Evolutionary conservation across 345 rosid species (phyloP).

Genomic region (Pseudoturritis turrita): DNA sequence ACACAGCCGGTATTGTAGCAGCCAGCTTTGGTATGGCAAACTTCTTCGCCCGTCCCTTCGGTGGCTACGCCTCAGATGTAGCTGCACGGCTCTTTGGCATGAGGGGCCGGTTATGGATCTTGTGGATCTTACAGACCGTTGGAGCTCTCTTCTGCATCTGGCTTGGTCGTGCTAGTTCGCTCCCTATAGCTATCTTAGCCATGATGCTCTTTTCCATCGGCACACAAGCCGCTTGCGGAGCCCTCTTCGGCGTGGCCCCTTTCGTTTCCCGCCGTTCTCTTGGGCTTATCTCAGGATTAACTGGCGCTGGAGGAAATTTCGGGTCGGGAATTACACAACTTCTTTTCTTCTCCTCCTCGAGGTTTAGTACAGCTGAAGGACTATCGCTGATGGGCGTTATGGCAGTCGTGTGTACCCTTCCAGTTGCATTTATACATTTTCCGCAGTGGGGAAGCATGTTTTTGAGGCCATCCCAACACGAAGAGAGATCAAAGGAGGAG

Average conservation of each 20-base stretch:
- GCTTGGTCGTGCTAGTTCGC: conserved; percentile 69
- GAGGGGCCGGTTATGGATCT: conserved; percentile 75
- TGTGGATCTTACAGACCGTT: conserved; percentile 73
- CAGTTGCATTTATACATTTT: conserved; percentile 58
- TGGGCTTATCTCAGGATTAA: conserved; percentile 67
- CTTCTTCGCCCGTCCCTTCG: conserved; percentile 71
- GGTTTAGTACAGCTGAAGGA: conserved; percentile 49
- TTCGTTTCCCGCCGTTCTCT: conserved; percentile 73
- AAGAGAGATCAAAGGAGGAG: conserved; percentile 50
- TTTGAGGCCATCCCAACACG: conserved; percentile 45
- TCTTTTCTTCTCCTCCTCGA: conserved; percentile 56
- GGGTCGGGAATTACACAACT: conserved; percentile 78
- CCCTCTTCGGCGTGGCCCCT: conserved; percentile 72
- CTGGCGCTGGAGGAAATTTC: conserved; percentile 78
- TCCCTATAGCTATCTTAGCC: conserved; percentile 62
- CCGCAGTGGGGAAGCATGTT: conserved; percentile 93
- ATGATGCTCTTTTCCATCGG: conserved; percentile 81
- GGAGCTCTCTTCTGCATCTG: conserved; percentile 76
- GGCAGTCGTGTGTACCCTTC: conserved; percentile 61
- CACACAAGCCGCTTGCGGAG: conserved; percentile 86
- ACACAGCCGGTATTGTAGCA: conserved; percentile 66
- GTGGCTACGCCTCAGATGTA: conserved; percentile 62
- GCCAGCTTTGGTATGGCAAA: conserved; percentile 88
- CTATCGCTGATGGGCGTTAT: conserved; percentile 66
- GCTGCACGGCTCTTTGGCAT: conserved; percentile 66